Conservation (phyloP, 2,329 filamentous ascomycete genomes). For the Sporothrix brasiliensis region DNA sequence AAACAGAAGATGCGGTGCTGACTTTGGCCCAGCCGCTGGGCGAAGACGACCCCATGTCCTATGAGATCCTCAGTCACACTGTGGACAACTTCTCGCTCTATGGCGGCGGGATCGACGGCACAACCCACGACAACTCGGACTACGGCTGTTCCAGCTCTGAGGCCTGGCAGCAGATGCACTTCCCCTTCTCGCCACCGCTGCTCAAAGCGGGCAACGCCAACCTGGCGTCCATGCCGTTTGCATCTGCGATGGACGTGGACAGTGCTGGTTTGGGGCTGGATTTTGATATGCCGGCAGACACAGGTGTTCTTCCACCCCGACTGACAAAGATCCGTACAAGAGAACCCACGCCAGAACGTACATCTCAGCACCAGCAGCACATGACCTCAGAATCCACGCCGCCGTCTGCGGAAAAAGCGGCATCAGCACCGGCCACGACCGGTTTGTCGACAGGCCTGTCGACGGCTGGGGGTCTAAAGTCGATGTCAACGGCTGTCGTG, state of each 20-base stretch:
- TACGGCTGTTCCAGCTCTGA: constrained; percentile 10
- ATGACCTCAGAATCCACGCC: constrained; percentile 1
- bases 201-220: background rate
- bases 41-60: constrained; percentile 20
- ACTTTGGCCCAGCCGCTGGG: background rate
- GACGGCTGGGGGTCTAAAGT: background rate
- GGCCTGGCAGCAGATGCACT: constrained; percentile 20
- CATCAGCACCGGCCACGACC: background rate
- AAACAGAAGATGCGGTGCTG: too few relatives aligned
- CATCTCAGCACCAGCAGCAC: background rate
- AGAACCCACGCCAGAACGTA: background rate
- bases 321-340: constrained; percentile 1
- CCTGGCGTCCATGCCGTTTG: background rate
- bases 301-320: background rate
- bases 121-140: background rate
- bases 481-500: background rate
- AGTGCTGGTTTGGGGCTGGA: background rate
- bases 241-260: background rate
- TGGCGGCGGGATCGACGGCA: background rate
- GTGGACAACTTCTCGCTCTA: constrained; percentile 20
- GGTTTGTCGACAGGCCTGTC: background rate
- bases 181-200: constrained; percentile 14
- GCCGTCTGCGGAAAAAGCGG: background rate
- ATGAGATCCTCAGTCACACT: constrained; percentile 9
- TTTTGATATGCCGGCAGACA: background rate